Evolutionary conservation across 2,329 filamentous ascomycete species (phyloP), one percentile per base, ranked within the genome.

Genomic region (Atkinsonella texensis): DNA sequence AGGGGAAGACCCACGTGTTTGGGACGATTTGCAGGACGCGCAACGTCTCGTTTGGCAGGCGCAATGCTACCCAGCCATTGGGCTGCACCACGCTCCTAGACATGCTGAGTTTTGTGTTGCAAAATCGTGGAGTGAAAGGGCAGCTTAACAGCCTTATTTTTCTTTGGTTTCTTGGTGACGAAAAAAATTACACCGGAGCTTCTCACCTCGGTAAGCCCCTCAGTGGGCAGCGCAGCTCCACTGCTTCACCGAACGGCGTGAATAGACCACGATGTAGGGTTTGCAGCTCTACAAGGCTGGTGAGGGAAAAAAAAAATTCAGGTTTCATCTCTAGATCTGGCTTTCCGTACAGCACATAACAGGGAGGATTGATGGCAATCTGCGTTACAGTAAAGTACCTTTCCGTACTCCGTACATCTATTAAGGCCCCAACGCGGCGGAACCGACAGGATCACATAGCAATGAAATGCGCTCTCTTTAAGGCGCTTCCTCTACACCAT

Each of bases 51-150:
- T 79, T 82, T 6, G 80, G 79, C 10, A 84, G 71, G 62, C 75
- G 72, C 46, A 84, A 65, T 45, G 72, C 76, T 9, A 79, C 75
- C 81, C 80, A 84, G 52, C 74, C 70, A 63, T 83, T 72, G 55
- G 80, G 77, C 59, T 79, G 71, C 10, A 69, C 63, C 18, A 57
- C 58, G 46, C 65, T 62, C 48, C 63, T 61, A 6, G 63, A 53
- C 60, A 70, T 65, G 28, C 35, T 48, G 50, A 9, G 39, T 17
- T 17, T 46, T 17, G 15, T 28, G 17, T 10, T 32, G 18, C 40
- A 17, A 17, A 38, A 35, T n/a, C 17, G 31, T 10, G 23, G 11
- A 10, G 32, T 20, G 32, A 45, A 35, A 31, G 20, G 15, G 33
- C 48, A 23, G 47, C 40, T 31, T 12, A 18, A 11, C 12, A 15